Base-by-base conservation (phyloP, 495 filamentous ascomycete genomes). In the Copromyces sp. region DNA sequence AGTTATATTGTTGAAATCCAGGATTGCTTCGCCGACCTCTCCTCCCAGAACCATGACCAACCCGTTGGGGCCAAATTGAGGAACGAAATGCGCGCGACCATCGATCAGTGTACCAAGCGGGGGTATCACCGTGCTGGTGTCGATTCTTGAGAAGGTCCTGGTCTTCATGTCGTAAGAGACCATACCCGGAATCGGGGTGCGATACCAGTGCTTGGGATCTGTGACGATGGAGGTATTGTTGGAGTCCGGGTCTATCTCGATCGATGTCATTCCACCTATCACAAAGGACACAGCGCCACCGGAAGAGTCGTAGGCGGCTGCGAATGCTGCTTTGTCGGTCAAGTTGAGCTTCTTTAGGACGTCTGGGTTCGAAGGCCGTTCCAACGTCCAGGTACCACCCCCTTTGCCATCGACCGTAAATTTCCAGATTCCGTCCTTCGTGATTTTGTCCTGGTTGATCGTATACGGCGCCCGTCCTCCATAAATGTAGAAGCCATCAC, bases 31-130 rank as follows among this genome's bases (percentile, higher is more conserved):
- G 20, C 9, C 8, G 70, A 73, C 8, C 7, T 20, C 2, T 8
- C 17, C 83, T 9, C 81, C 82, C 9, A 84, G 45, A 8, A 83
- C 76, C 4, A 83, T 38, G 17, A 84, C 38, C 37, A 84, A 40
- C 0, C 83, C 83, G n/a, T 79, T 70, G 7, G 75, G 59, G 2
- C 75, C 75, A 11, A 75, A 75, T 9, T 53, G 32, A 5, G 83
- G 82, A 3, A 83, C 59, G 40, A 72, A 82, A 11, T 82, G 73
- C 3, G 79, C 81, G 16, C 74, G 61, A 0, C 71, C 81, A 29
- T 39, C 68, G 9, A 14, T 3, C 2, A 77, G 6, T 4, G 72
- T 77, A 24, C 45, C 20, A 3, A 12, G 1, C 1, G 45, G 45
- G 2, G 42, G 42, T 17, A 45, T 45, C 16, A 9, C 7, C 17